Conservation (phyloP, 148 eudicot genomes). For the Cornus controversa region DNA sequence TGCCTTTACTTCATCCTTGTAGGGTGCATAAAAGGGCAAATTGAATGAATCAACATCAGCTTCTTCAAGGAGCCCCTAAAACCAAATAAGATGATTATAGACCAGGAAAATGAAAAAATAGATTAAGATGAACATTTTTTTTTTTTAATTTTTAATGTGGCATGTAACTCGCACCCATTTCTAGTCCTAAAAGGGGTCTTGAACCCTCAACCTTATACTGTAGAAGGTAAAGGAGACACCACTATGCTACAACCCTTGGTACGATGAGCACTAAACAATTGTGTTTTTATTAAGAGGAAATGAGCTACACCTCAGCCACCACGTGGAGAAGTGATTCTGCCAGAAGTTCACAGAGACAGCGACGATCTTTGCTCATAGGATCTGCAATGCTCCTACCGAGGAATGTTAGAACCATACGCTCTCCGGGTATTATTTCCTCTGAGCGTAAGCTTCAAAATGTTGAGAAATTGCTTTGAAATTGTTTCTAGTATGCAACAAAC, state of each 20-base stretch:
- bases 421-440: constrained; percentile 40
- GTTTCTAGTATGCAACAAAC: constrained; percentile 38
- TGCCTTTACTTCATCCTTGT: constrained; percentile 31
- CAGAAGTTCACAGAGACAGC: constrained; percentile 20
- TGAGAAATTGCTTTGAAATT: constrained; percentile 47
- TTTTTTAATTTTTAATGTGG: no score
- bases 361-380: constrained; percentile 17
- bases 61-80: constrained; percentile 32
- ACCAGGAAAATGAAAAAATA: neutral
- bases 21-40: constrained; percentile 40
- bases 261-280: no score
- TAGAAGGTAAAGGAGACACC: no score
- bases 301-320: constrained; percentile 32
- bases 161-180: no score
- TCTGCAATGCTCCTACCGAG: constrained; percentile 23
- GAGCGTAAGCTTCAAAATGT: constrained; percentile 41
- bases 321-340: constrained; percentile 29
- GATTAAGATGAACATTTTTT: no score
- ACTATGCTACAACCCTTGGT: no score
- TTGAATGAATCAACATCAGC: constrained; percentile 35
- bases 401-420: constrained; percentile 47
- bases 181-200: no score
- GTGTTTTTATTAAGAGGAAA: neutral
- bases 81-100: neutral
- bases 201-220: no score